These are phyloP conservation scores for Nicotiana obtusifolia DNA, from an alignment of 257 asterid species.

Conservation along the genomic window DNA sequence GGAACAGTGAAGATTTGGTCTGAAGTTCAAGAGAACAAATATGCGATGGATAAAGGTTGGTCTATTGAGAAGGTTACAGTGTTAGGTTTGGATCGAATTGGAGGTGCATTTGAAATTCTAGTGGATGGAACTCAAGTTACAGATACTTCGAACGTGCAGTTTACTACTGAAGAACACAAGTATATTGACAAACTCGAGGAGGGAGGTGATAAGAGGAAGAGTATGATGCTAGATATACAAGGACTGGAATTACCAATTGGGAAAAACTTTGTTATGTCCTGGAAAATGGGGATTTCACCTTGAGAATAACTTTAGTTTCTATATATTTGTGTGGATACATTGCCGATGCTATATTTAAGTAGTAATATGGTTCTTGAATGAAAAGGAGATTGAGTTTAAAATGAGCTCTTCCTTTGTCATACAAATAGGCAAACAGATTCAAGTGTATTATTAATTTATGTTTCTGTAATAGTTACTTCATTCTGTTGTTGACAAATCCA, in stretches of 20 bases:
- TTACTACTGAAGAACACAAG: slow-evolving; percentile 33
- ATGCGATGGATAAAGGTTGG: slow-evolving; percentile 72
- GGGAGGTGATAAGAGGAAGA: slow-evolving; percentile 34
- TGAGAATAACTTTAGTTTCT: slow-evolving; percentile 13
- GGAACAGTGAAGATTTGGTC: slow-evolving; percentile 74
- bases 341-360: background rate
- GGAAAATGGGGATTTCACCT: slow-evolving; percentile 63
- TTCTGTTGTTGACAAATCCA: background rate
- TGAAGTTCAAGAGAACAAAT: slow-evolving; percentile 56
- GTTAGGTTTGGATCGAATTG: slow-evolving; percentile 52
- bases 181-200: slow-evolving; percentile 24
- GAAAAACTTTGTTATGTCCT: slow-evolving; percentile 62
- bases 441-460: background rate
- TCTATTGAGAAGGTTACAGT: slow-evolving; percentile 60
- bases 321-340: background rate
- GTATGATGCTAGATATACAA: slow-evolving; percentile 66
- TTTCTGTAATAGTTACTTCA: background rate
- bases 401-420: slow-evolving; percentile 30
- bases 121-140: slow-evolving; percentile 38
- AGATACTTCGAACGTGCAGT: slow-evolving; percentile 35
- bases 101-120: slow-evolving; percentile 32
- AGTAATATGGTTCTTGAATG: slow-evolving; percentile 12
- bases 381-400: background rate
- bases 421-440: background rate
- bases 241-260: slow-evolving; percentile 76